Conservation (phyloP, 169 alveolate genomes). For the Cytauxzoon felis region DNA sequence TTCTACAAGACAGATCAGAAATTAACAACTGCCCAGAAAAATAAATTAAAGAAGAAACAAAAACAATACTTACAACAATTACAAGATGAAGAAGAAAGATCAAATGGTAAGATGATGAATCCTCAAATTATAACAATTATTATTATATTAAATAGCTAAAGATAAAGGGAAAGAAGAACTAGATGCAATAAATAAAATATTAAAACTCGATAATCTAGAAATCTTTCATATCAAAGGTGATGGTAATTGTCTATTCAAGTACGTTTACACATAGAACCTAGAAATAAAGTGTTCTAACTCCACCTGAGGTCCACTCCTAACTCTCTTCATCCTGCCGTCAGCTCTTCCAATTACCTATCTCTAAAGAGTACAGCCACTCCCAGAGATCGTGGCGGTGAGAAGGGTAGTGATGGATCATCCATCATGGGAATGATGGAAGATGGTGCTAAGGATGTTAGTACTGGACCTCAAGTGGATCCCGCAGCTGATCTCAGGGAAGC, state of each 20-base stretch:
- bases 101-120: neutral
- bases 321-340: neutral
- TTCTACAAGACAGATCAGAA: constrained; percentile 24
- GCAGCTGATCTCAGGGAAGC: no score
- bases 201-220: neutral
- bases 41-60: constrained; percentile 55
- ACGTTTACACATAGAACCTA: neutral
- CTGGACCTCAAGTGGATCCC: no score
- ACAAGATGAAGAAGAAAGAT: constrained; percentile 5
- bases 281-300: neutral
- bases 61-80: constrained; percentile 12
- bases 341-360: neutral
- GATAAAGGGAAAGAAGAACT: neutral
- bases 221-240: constrained; percentile 39
- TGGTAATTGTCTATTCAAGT: constrained; percentile 64
- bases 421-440: no score
- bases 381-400: no score
- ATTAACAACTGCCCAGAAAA: constrained; percentile 43
- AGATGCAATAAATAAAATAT: neutral
- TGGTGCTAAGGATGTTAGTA: no score
- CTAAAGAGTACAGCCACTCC: neutral
- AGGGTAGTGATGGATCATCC: no score
- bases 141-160: no score
- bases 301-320: neutral
- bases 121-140: neutral